Conservation (phyloP, 2,329 filamentous ascomycete genomes). For the Elsinoe batatas region DNA sequence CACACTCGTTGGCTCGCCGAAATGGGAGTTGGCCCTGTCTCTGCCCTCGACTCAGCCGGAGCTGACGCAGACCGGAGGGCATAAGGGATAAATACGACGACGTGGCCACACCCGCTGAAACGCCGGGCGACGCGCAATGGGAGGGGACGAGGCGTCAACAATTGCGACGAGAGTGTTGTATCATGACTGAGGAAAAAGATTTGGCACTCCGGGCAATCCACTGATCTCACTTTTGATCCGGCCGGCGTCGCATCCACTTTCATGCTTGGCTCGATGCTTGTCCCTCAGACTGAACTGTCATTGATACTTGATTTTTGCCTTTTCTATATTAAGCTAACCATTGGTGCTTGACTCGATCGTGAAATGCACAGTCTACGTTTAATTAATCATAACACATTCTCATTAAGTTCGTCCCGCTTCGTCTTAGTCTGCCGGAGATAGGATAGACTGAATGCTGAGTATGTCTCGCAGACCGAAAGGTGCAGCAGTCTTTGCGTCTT, state of each 20-base stretch:
- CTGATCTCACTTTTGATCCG: conserved; percentile 8
- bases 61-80: conserved; percentile 4
- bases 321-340: conserved; percentile 7
- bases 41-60: conserved; percentile 7
- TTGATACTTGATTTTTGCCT: background rate
- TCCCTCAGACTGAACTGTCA: background rate
- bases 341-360: background rate
- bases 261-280: conserved; percentile 4
- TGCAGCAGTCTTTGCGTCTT: background rate
- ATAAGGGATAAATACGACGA: conserved; percentile 4
- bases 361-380: background rate
- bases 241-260: background rate
- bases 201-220: background rate
- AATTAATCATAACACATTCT: background rate
- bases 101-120: conserved; percentile 10
- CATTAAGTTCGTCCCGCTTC: background rate
- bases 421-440: conserved; percentile 15
- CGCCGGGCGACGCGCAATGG: conserved; percentile 8
- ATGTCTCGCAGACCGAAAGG: conserved; percentile 2
- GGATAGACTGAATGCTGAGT: conserved; percentile 26
- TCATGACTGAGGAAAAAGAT: background rate
- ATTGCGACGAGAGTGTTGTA: background rate
- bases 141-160: background rate
- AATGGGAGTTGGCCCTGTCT: conserved; percentile 4
- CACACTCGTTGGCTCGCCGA: conserved; percentile 5